Conservation (phyloP, 805 yeast genomes). For the Barnettozyma californica region DNA sequence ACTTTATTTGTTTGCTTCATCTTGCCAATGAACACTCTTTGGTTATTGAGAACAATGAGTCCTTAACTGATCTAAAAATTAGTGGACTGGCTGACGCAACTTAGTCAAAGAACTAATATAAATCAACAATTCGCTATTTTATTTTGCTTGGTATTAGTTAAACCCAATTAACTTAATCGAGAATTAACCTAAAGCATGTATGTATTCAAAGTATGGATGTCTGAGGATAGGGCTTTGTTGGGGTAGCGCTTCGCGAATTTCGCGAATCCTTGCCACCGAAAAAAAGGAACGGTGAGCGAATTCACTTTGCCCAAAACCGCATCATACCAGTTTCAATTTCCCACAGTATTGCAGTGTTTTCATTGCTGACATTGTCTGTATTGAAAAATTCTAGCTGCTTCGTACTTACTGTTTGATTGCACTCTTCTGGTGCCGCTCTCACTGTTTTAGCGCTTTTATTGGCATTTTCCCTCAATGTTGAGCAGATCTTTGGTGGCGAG, state of each 20-base stretch:
- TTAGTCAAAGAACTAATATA: background rate
- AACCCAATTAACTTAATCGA: too few species aligned
- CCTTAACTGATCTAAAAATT: slow-evolving; percentile 16
- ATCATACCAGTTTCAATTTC: background rate
- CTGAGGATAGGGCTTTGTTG: too few species aligned
- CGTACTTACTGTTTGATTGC: background rate
- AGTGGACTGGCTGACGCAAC: slow-evolving; percentile 1
- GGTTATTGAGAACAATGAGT: slow-evolving; percentile 30
- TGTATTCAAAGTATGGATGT: too few species aligned
- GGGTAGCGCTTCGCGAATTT: background rate
- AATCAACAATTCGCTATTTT: too few species aligned
- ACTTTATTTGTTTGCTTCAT: slow-evolving; percentile 78
- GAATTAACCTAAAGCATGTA: too few species aligned
- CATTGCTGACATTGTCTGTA: background rate
- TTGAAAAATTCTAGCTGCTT: background rate
- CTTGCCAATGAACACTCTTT: slow-evolving; percentile 84
- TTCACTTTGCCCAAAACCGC: background rate
- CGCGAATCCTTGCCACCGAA: background rate
- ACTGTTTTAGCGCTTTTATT: too few species aligned
- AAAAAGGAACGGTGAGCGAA: background rate
- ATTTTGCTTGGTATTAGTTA: too few species aligned
- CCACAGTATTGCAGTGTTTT: background rate
- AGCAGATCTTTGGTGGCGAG: background rate
- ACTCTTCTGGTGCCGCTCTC: background rate
- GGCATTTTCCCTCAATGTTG: background rate